Percentiles rank a stretch among this genome's conserved stretches.
Evolutionary conservation across 148 eudicot species (phyloP).

Genomic region (Arctostaphylos glauca): DNA sequence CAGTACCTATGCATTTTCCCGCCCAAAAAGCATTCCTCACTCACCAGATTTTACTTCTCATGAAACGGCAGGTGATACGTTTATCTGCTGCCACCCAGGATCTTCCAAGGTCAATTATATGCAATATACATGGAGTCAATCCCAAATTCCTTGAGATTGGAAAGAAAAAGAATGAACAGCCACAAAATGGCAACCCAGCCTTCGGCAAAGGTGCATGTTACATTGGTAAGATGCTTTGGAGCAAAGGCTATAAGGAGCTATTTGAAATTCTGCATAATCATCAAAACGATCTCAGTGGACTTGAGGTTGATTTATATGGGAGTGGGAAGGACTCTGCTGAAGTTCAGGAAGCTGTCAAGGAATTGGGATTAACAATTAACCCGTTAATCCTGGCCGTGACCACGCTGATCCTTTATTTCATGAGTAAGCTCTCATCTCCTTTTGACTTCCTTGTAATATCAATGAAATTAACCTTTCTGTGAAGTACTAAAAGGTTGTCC

Average conservation of each 20-base stretch:
- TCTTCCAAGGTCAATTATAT: conserved; percentile 80
- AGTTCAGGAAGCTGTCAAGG: conserved; percentile 62
- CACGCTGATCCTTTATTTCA: conserved; percentile 92
- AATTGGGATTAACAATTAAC: conserved; percentile 53
- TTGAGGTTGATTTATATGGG: conserved; percentile 83
- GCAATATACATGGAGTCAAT: conserved; percentile 98
- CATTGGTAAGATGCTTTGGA: conserved; percentile 98
- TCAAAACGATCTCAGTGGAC: conserved; percentile 64
- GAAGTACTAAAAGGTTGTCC: background rate
- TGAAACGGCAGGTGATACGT: conserved; percentile 75
- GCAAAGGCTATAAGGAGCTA: conserved; percentile 85
- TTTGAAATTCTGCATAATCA: conserved; percentile 67
- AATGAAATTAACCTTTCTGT: background rate
- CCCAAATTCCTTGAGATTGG: conserved; percentile 93
- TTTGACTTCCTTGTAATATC: background rate
- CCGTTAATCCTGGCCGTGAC: conserved; percentile 90
- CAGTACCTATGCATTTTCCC: background rate
- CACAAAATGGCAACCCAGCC: conserved; percentile 35
- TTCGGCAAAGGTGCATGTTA: conserved; percentile 84
- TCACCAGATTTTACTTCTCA: conserved; percentile 13
- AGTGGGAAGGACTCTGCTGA: conserved; percentile 85
- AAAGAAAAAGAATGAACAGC: conserved; percentile 67
- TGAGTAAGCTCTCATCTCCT: conserved; percentile 51
- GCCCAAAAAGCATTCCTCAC: background rate
- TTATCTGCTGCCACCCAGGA: conserved; percentile 95